Base-by-base conservation (phyloP, 78 protist genomes). In the Bigelowiella natans region DNA sequence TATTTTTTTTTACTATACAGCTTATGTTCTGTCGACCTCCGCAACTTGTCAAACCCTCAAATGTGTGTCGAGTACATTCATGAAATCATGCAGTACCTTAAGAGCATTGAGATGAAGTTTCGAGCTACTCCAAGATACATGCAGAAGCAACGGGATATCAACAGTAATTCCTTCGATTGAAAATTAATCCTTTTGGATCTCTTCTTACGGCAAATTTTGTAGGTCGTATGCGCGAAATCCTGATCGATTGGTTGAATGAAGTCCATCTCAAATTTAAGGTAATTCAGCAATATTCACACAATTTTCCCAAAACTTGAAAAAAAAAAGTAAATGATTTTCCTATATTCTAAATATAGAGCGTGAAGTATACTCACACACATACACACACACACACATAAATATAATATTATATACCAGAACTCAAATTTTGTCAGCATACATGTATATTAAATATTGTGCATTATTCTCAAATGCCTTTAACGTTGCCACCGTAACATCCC, bases 171-270 rank as follows among this genome's bases (percentile, higher is more conserved):
- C 3, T 7, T 37, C 87, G 2, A 2, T 1, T 11, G 36, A 28
- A 29, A 31, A 31, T 0, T 1, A 26, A 34, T 29, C 64, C 51
- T 37, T 26, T 82, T n/a, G 1, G n/a, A 0, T 38, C 34, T 29
- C 11, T 1, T 18, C 3, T 7, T 30, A 3, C 82, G 0, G n/a
- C n/a, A n/a, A n/a, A n/a, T n/a, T n/a, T n/a, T 51, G 34, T 18
- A 51, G 73, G 73, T 31, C 38, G 82, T 85, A 95, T 95, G 97
- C 93, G 97, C 37, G 92, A 91, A 31, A 94, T 95, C 88, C 91
- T 96, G 39, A 91, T 96, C 40, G 97, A 95, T 90, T 96, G 97
- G 97, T 88, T 96, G 30, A 36, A 87, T 30, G 97, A 96, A 51
- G 97, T 95, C 1, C 93, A 88, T 38, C 88, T 86, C 36, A 89